Percentiles rank a stretch among this genome's conserved stretches.
Evolutionary conservation across 345 rosid genomes (phyloP).

Genomic region (Eucalyptus microcorys): DNA sequence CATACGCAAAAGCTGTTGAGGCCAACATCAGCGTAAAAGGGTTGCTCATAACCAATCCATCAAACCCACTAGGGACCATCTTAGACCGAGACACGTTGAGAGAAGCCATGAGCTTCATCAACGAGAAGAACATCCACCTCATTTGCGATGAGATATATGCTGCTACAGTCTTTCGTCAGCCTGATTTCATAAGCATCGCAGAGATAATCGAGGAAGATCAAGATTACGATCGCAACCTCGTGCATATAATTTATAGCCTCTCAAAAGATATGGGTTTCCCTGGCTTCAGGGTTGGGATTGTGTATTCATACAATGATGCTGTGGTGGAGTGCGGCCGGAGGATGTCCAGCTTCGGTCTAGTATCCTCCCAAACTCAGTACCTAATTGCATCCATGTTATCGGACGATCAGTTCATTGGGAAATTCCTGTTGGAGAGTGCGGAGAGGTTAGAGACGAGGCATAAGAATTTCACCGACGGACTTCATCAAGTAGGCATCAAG

Average conservation of each 20-base stretch:
- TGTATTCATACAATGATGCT: conserved; percentile 77
- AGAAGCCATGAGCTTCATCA: conserved; percentile 49
- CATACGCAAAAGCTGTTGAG: conserved; percentile 41
- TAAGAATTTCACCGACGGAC: conserved; percentile 31
- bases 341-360: conserved; percentile 95
- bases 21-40: conserved; percentile 59
- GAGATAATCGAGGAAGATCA: conserved; percentile 55
- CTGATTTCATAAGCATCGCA: conserved; percentile 55
- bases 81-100: conserved; percentile 50
- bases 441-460: conserved; percentile 39
- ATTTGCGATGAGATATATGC: conserved; percentile 89
- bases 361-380: conserved; percentile 84
- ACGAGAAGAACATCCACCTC: conserved; percentile 69
- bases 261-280: conserved; percentile 97
- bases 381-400: conserved; percentile 65
- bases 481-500: conserved; percentile 36
- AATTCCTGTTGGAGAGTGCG: conserved; percentile 42
- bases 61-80: conserved; percentile 80
- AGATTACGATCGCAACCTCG: conserved; percentile 35
- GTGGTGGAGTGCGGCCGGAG: conserved; percentile 65
- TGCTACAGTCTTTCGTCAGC: conserved; percentile 59
- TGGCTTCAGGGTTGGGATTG: conserved; percentile 78
- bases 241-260: conserved; percentile 79
- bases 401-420: conserved; percentile 49
- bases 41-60: conserved; percentile 80